Conservation (phyloP, 176 grass and related monocot species). For the Lolium perenne region DNA sequence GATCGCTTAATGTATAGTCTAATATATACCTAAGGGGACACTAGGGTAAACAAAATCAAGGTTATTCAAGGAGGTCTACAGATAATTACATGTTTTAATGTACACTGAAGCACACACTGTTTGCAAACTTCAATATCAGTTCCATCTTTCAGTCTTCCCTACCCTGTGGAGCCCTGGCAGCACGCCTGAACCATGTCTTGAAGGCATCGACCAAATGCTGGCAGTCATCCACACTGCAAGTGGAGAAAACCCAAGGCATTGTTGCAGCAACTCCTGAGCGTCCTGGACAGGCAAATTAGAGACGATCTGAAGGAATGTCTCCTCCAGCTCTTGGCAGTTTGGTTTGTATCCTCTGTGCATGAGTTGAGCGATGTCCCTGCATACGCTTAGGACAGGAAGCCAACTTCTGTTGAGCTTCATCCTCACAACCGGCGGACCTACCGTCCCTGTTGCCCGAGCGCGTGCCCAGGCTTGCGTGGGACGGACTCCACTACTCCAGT, state of each 20-base stretch:
- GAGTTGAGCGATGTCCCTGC: slow-evolving; percentile 61
- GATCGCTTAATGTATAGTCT: too few relatives aligned
- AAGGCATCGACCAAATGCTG: slow-evolving; percentile 43
- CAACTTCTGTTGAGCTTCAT: slow-evolving; percentile 69
- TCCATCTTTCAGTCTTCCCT: slow-evolving; percentile 29
- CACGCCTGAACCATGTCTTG: slow-evolving; percentile 50
- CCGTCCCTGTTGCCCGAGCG: too few relatives aligned
- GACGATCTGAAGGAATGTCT: slow-evolving; percentile 80
- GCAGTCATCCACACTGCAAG: slow-evolving; percentile 53
- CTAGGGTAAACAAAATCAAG: neutral
- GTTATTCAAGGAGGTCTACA: slow-evolving; percentile 27
- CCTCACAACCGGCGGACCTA: slow-evolving; percentile 25
- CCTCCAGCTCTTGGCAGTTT: slow-evolving; percentile 75
- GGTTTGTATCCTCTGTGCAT: slow-evolving; percentile 59
- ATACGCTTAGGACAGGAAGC: slow-evolving; percentile 86
- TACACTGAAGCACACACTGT: neutral
- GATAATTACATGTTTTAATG: slow-evolving; percentile 16
- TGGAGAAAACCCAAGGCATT: slow-evolving; percentile 88
- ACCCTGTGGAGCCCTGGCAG: slow-evolving; percentile 36
- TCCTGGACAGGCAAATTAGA: slow-evolving; percentile 66
- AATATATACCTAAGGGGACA: neutral
- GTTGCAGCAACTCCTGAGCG: slow-evolving; percentile 75
- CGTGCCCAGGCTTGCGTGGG: too few relatives aligned
- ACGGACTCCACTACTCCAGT: too few relatives aligned
- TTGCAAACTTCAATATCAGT: neutral